Evolutionary conservation across 2,329 filamentous ascomycete genomes (phyloP).

Genomic region (Fusarium sp.): DNA sequence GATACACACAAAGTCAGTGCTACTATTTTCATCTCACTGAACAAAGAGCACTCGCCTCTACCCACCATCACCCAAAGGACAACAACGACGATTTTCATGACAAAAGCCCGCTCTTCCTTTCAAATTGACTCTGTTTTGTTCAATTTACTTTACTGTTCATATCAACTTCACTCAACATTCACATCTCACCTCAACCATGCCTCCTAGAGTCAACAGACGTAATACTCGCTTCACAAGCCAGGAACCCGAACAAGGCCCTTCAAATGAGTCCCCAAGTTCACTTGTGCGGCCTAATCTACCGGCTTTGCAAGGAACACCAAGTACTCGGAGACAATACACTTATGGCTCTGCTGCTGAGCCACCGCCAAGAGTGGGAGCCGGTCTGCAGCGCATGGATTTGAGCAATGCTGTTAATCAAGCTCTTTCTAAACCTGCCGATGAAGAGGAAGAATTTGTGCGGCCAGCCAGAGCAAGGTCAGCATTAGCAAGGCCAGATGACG

Average conservation of each 20-base stretch:
- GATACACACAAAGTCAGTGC: conserved; percentile 12
- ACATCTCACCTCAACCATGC: conserved; percentile 31
- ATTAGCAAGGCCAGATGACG: conserved; percentile 27
- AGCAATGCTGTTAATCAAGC: conserved; percentile 47
- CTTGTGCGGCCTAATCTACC: conserved; percentile 40
- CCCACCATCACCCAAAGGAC: conserved; percentile 1
- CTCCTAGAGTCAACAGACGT: conserved; percentile 37
- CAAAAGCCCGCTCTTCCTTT: conserved; percentile 25
- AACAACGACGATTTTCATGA: conserved; percentile 30
- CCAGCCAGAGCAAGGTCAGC: conserved; percentile 7
- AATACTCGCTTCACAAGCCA: conserved; percentile 29
- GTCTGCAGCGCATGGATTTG: conserved; percentile 43
- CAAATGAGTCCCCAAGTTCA: conserved; percentile 10
- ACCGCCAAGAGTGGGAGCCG: conserved; percentile 36
- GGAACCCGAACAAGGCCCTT: conserved; percentile 29
- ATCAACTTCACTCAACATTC: neutral
- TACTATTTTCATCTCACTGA: conserved; percentile 36
- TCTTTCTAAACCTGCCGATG: conserved; percentile 35
- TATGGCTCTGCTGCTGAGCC: conserved; percentile 54
- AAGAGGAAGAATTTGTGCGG: conserved; percentile 33
- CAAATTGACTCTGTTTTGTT: conserved; percentile 4
- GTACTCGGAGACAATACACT: conserved; percentile 51
- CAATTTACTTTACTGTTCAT: neutral
- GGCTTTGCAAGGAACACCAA: conserved; percentile 48
- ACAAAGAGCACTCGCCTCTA: conserved; percentile 23